Evolutionary conservation across 1,284 basidiomycete genomes (phyloP).

Genomic region (Apiotrichum gamsii): DNA sequence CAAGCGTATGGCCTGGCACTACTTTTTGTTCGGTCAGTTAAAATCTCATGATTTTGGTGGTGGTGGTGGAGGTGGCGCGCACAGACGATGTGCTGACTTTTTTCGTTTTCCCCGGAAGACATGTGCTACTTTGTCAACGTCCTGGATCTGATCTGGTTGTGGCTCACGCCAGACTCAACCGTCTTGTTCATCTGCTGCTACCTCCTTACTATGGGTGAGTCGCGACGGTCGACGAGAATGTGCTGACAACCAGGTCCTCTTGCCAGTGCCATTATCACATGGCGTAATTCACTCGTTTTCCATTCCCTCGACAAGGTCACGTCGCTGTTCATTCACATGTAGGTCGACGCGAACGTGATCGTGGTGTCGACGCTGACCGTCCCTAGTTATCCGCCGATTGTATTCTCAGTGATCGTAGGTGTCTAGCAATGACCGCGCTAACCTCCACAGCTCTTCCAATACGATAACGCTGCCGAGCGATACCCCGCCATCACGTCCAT

Average conservation of each 20-base stretch:
- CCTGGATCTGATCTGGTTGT: constrained; percentile 81
- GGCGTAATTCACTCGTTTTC: constrained; percentile 92
- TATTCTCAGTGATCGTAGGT: no score
- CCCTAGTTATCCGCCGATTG: constrained; percentile 61
- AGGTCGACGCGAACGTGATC: no score
- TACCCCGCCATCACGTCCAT: constrained; percentile 70
- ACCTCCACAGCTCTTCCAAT: no score
- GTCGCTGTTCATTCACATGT: constrained; percentile 83
- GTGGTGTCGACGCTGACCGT: background rate
- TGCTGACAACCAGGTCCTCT: constrained; percentile 56
- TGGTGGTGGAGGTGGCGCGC: no score
- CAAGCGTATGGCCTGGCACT: constrained; percentile 81
- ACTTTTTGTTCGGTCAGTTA: constrained; percentile 79
- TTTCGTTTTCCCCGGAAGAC: no score
- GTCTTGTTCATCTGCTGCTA: constrained; percentile 79
- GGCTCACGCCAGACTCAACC: constrained; percentile 68
- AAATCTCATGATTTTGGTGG: no score
- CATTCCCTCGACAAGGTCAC: constrained; percentile 91
- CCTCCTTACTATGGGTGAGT: constrained; percentile 66
- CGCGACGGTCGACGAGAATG: background rate
- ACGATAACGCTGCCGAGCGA: constrained; percentile 50
- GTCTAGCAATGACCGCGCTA: no score
- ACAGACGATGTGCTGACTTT: no score
- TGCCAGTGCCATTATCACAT: constrained; percentile 88
- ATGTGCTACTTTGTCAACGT: constrained; percentile 82